phyloP scores from a whole-genome alignment of 192 early-diverging fungal species.

The Dissophora globulifera region DNA sequence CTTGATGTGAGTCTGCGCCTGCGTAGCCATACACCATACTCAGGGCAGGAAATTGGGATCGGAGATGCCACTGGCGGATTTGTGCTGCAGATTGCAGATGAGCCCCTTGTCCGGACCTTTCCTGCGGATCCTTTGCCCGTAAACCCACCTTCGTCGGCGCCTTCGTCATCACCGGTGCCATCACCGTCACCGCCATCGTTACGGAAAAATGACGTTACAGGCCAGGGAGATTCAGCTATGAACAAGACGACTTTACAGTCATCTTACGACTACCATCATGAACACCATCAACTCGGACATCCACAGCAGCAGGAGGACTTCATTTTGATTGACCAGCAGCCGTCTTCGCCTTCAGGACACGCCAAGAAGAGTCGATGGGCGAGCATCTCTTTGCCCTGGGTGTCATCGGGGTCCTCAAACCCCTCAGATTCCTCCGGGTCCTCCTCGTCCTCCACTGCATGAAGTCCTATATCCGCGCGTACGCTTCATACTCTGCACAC shows the following conservation, averaged over 20 bases:
- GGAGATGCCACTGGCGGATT: constrained; percentile 39
- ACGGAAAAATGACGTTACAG: too few relatives aligned
- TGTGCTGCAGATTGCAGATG: constrained; percentile 47
- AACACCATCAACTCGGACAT: constrained; percentile 41
- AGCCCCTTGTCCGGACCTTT: constrained; percentile 35
- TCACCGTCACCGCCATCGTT: not conserved
- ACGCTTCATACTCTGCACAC: too few relatives aligned
- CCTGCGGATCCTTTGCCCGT: constrained; percentile 16
- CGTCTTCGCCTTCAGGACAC: not conserved
- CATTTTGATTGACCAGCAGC: constrained; percentile 42
- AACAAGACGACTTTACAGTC: constrained; percentile 22
- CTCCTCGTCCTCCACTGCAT: not conserved
- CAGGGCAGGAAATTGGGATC: constrained; percentile 48
- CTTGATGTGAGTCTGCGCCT: constrained; percentile 59
- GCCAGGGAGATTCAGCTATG: too few relatives aligned
- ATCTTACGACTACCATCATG: constrained; percentile 45
- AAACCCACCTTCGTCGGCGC: not conserved
- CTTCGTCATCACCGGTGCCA: constrained; percentile 1
- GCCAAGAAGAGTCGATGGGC: constrained; percentile 39
- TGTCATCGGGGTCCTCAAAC: constrained; percentile 27
- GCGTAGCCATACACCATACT: constrained; percentile 58
- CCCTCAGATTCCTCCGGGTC: constrained; percentile 13
- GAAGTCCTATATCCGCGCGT: too few relatives aligned
- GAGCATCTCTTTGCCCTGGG: constrained; percentile 29
- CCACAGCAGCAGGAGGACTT: constrained; percentile 19